phyloP scores from a whole-genome alignment of 306 rosid species.

The Biancaea sappan region DNA sequence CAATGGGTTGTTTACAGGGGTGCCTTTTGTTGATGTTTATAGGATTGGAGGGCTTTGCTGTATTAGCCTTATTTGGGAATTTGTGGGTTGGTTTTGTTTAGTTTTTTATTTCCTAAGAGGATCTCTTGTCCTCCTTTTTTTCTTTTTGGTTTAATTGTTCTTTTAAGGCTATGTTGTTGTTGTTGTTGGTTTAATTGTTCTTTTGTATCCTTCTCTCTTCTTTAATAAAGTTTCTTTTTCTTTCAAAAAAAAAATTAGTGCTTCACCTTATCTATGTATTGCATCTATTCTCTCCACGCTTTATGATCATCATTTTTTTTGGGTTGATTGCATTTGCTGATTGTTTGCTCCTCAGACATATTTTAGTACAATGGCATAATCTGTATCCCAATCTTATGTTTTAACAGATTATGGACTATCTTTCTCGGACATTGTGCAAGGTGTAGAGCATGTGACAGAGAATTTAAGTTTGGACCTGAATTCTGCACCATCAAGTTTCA shows the following conservation, averaged over 20 bases:
- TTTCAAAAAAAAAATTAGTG: not conserved
- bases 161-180: too few relatives aligned
- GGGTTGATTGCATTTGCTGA: not conserved
- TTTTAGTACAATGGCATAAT: conserved; percentile 4
- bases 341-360: not conserved
- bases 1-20: too few relatives aligned
- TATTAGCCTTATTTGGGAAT: too few relatives aligned
- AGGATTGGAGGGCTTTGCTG: too few relatives aligned
- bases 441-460: conserved; percentile 72
- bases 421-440: conserved; percentile 75
- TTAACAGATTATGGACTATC: conserved; percentile 83
- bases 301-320: not conserved
- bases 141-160: too few relatives aligned
- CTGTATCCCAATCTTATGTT: conserved; percentile 31
- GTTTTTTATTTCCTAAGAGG: too few relatives aligned
- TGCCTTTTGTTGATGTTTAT: too few relatives aligned
- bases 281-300: not conserved
- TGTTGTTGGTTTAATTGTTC: too few relatives aligned
- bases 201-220: too few relatives aligned
- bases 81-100: too few relatives aligned
- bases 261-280: not conserved
- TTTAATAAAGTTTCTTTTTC: too few relatives aligned
- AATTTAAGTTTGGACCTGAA: conserved; percentile 62
- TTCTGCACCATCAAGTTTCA: conserved; percentile 79
- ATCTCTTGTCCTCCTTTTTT: too few relatives aligned